Percentiles rank a stretch among this genome's conserved stretches.
These are phyloP conservation scores for Heritiera fomes DNA, from an alignment of 345 rosid species.

Conservation along the genomic window DNA sequence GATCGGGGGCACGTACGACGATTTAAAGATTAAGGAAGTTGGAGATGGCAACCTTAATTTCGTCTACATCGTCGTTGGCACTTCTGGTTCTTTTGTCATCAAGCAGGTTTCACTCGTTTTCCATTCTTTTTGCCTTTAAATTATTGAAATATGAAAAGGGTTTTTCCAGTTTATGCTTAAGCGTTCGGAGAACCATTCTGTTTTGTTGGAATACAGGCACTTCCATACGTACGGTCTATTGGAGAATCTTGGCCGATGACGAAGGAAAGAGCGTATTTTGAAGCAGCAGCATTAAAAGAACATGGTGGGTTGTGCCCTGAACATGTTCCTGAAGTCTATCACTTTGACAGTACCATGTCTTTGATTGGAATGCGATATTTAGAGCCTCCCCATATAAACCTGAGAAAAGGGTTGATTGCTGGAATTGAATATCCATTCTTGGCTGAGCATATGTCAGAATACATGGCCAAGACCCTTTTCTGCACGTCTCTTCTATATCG, in stretches of 20 bases:
- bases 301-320: slow-evolving; percentile 66
- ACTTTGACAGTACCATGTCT: slow-evolving; percentile 86
- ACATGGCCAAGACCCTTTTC: slow-evolving; percentile 85
- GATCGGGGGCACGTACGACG: slow-evolving; percentile 56
- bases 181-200: background rate
- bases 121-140: background rate
- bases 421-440: slow-evolving; percentile 77
- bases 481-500: slow-evolving; percentile 70
- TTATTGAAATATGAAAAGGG: background rate
- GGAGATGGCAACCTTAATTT: slow-evolving; percentile 98
- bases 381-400: slow-evolving; percentile 90
- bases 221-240: slow-evolving; percentile 85
- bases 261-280: slow-evolving; percentile 90
- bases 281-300: slow-evolving; percentile 59
- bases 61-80: slow-evolving; percentile 67
- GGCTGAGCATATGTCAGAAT: slow-evolving; percentile 77
- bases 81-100: slow-evolving; percentile 76
- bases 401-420: slow-evolving; percentile 88
- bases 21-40: slow-evolving; percentile 74
- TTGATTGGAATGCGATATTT: slow-evolving; percentile 92
- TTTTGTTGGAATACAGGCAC: slow-evolving; percentile 52
- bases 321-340: slow-evolving; percentile 93
- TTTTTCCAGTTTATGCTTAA: background rate
- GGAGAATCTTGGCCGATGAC: slow-evolving; percentile 99
- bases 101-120: slow-evolving; percentile 58